Percentiles rank a stretch among this genome's conserved stretches.
These are phyloP conservation scores for Teratosphaeria zuluensis DNA, from an alignment of 2,329 filamentous ascomycete genomes.

Conservation along the genomic window DNA sequence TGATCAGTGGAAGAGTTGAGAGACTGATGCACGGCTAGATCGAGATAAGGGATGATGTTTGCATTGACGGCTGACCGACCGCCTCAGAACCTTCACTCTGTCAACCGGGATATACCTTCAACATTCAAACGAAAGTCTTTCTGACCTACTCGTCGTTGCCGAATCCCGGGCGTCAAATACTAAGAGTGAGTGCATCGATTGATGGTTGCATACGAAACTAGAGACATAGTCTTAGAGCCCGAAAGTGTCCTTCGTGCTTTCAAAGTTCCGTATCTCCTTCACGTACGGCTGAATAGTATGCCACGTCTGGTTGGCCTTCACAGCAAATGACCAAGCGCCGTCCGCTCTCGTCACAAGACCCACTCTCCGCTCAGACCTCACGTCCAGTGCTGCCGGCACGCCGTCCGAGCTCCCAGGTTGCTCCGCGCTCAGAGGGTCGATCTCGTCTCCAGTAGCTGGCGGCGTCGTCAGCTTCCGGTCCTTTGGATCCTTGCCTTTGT, in stretches of 20 bases:
- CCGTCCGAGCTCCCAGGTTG: not conserved
- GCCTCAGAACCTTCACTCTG: no score
- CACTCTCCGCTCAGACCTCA: not conserved
- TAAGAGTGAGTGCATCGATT: no score
- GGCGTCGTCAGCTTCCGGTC: not conserved
- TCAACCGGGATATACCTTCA: no score
- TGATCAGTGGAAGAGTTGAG: no score
- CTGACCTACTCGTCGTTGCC: no score
- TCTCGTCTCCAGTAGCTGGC: not conserved
- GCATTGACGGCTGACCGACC: no score
- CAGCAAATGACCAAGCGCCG: slow-evolving; percentile 4
- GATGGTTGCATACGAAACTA: no score
- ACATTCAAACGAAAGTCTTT: no score
- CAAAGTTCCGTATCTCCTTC: not conserved
- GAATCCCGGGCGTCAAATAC: no score
- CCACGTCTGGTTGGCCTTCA: slow-evolving; percentile 2
- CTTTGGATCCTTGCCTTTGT: not conserved
- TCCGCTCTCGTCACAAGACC: slow-evolving; percentile 3
- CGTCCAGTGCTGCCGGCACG: not conserved
- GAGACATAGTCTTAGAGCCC: no score
- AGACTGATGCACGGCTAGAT: no score
- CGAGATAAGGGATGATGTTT: no score
- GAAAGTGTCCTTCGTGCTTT: not conserved
- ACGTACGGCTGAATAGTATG: slow-evolving; percentile 2
- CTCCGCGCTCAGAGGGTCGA: not conserved